Base-by-base conservation (phyloP, 768 basidiomycete species). In the Lactarius quietus region DNA sequence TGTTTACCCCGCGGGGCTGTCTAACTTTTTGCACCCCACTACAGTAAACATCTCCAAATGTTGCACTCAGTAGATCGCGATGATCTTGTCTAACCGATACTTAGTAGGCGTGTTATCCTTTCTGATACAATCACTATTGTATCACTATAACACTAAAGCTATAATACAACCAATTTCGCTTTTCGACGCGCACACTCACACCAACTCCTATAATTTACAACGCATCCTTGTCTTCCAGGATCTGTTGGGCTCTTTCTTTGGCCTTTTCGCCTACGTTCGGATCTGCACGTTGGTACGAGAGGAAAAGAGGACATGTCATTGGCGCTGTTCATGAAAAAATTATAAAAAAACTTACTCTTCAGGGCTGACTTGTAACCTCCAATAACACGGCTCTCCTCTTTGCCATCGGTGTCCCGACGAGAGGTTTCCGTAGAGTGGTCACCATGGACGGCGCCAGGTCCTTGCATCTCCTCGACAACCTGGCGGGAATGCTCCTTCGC, bases 401-500 rank as follows among this genome's bases (percentile, higher is more conserved):
- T 74, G 48, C 39, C 61, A 17, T 63, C 58, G 20, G 23, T 26
- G 2, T 38, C 54, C 35, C 10, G 26, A 17, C 1, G 29, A 31
- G 51, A 53, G 20, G 36, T 8, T 20, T 41, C 28, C 1, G 56
- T 36, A 8, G 45, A 35, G 15, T n/a, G 1, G n/a, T 57, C 59
- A 17, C 69, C 60, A 26, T 66, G 60, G 23, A 62, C 61, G 26
- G 36, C 58, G 26, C 65, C 67, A 48, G 68, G 43, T 33, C 61
- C 61, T 62, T 69, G 61, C 7, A 69, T 66, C 58, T 69, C 72
- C 53, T 72, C 69, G 43, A 73, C 64, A 8, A 67, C 66, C 53
- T 70, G 64, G 20, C 72, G 72, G 5, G 73, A 72, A 56, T 72
- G 72, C 55, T 75, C 74, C 64, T 76, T 75, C 17, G 74, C 73